A percentile compares a stretch with the other conserved stretches of the same genome.
phyloP scores from a whole-genome alignment of 805 yeast genomes.

The Hanseniaspora valbyensis region DNA sequence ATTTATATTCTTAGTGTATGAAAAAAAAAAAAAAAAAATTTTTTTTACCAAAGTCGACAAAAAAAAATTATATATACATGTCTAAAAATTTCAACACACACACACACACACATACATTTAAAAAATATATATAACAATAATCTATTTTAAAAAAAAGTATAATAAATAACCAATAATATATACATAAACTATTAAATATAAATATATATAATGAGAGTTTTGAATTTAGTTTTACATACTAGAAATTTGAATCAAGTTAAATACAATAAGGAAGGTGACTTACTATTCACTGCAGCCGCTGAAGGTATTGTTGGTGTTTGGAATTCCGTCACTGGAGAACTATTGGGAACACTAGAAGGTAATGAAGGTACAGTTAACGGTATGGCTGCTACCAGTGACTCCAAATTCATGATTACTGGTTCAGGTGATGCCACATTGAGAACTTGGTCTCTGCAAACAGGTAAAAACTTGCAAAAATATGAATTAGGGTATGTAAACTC shows the following conservation, averaged over 20 bases:
- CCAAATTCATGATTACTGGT: slow-evolving; percentile 72
- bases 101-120: neutral
- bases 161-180: too few species aligned
- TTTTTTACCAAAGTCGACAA: neutral
- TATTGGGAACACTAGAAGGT: slow-evolving; percentile 81
- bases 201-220: slow-evolving; percentile 45
- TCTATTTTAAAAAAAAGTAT: too few species aligned
- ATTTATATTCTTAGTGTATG: too few species aligned
- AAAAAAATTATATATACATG: neutral
- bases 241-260: slow-evolving; percentile 95
- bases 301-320: slow-evolving; percentile 84
- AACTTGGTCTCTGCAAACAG: slow-evolving; percentile 74
- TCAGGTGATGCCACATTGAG: slow-evolving; percentile 80
- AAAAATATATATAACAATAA: too few species aligned
- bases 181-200: neutral
- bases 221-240: slow-evolving; percentile 82
- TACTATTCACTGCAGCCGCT: slow-evolving; percentile 82
- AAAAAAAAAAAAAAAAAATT: too few species aligned
- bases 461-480: slow-evolving; percentile 65
- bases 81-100: neutral
- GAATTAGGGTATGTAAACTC: slow-evolving; percentile 60
- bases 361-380: slow-evolving; percentile 95
- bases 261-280: slow-evolving; percentile 90
- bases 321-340: slow-evolving; percentile 92
- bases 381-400: slow-evolving; percentile 65